Evolutionary conservation across 495 filamentous ascomycete species (phyloP).

Genomic region (Penicillium chermesinum): DNA sequence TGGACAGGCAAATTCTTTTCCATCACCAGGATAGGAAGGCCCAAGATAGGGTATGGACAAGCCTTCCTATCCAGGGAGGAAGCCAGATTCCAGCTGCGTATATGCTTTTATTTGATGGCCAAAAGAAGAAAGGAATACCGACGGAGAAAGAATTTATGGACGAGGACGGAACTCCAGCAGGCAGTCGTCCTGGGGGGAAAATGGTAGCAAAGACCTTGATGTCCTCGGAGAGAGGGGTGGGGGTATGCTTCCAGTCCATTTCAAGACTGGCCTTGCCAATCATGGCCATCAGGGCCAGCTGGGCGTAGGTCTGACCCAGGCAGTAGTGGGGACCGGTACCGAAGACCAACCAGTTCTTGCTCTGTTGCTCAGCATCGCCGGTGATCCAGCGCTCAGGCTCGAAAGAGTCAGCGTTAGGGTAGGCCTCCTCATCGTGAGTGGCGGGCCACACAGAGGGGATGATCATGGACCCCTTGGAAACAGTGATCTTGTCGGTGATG

Average conservation of each 20-base stretch:
- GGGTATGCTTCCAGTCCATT: slow-evolving; percentile 85
- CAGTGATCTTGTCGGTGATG: slow-evolving; percentile 80
- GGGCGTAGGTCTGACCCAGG: slow-evolving; percentile 91
- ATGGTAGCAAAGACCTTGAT: slow-evolving; percentile 99
- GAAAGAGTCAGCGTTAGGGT: slow-evolving; percentile 81
- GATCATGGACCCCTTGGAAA: slow-evolving; percentile 92
- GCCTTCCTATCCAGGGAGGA: slow-evolving; percentile 18
- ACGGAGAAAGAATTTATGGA: slow-evolving; percentile 27
- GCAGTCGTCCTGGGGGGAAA: slow-evolving; percentile 69
- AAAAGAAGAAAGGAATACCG: slow-evolving; percentile 1
- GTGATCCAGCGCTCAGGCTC: slow-evolving; percentile 87
- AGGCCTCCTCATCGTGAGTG: slow-evolving; percentile 89
- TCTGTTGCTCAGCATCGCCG: slow-evolving; percentile 83
- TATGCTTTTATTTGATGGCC: slow-evolving; percentile 15
- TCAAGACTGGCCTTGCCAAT: slow-evolving; percentile 90
- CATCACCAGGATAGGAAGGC: slow-evolving; percentile 41
- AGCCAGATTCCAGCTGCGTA: slow-evolving; percentile 19
- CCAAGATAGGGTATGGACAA: slow-evolving; percentile 11
- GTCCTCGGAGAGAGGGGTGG: slow-evolving; percentile 76
- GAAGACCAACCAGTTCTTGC: slow-evolving; percentile 97
- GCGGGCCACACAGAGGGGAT: slow-evolving; percentile 87
- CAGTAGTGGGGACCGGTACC: slow-evolving; percentile 97
- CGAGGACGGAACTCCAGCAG: slow-evolving; percentile 41
- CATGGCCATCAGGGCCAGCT: slow-evolving; percentile 81
- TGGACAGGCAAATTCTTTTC: slow-evolving; percentile 19